Base-by-base conservation (phyloP, 306 rosid species). In the Trifolium repens region DNA sequence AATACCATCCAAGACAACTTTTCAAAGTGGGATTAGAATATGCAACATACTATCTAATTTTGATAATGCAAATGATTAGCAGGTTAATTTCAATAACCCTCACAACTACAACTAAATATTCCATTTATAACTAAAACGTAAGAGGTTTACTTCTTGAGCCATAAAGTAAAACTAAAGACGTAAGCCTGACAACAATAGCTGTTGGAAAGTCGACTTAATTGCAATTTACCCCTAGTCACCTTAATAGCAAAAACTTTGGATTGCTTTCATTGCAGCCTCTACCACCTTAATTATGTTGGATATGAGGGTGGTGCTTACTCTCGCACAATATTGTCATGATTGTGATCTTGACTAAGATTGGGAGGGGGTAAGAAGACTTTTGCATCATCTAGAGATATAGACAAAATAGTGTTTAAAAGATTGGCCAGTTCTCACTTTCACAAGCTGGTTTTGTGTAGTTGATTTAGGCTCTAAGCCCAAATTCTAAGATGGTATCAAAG, bases 41-140 rank as follows among this genome's bases (percentile, higher is more conserved):
- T 34, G 16, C 53, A 43, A 30, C 46, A 43, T 16, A 26, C 63
- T 14, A 67, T 16, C 57, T 73, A 67, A 47, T 37, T 47, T 69
- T 60, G 39, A 43, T 26, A 8, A 80, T 4, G 55, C 43, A 68
- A 70, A 53, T 37, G 52, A 52, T 37, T 52, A 61, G 63, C 69
- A 70, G 9, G 16, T 59, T 69, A 68, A 35, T 52, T 37, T 69
- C 17, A 39, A n/a, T n/a, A 60, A 55, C 53, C 52, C 14, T 30
- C 16, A 14, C 37, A 35, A 50, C 55, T 47, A 71, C 7, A 69
- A 17, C 64, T 69, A 17, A 69, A 55, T 59, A 59, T 35, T 12
- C 13, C 68, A 34, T 64, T 54, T 39, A 55, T n/a, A 2, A 8
- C 46, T 14, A 43, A 46, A 54, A 24, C 32, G 59, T 22, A 67